Conservation (phyloP, 495 filamentous ascomycete species). For the Monascus purpureus region DNA sequence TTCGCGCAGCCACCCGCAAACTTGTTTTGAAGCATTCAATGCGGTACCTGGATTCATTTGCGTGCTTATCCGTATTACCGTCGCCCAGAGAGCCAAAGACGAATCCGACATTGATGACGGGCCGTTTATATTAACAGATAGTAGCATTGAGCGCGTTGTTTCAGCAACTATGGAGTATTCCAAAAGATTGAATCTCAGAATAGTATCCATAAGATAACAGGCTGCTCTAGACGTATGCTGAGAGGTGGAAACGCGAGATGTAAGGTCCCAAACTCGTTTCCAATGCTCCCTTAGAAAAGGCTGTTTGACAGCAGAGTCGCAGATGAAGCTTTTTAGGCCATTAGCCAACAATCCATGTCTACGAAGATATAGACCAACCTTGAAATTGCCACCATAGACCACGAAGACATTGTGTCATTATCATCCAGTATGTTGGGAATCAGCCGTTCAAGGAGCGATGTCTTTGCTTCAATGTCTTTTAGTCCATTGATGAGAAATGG, state of each 20-base stretch:
- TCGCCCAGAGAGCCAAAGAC: slow-evolving; percentile 58
- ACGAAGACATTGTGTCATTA: slow-evolving; percentile 37
- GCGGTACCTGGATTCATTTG: slow-evolving; percentile 46
- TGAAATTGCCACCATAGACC: slow-evolving; percentile 52
- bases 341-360: no score
- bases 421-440: slow-evolving; percentile 40
- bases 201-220: slow-evolving; percentile 55
- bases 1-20: slow-evolving; percentile 66
- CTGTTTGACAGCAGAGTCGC: slow-evolving; percentile 11
- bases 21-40: slow-evolving; percentile 48
- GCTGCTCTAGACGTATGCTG: slow-evolving; percentile 62
- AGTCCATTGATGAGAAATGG: slow-evolving; percentile 48
- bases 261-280: slow-evolving; percentile 63
- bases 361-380: slow-evolving; percentile 28
- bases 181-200: slow-evolving; percentile 50
- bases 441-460: slow-evolving; percentile 32
- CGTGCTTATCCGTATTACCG: slow-evolving; percentile 39
- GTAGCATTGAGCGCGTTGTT: slow-evolving; percentile 52
- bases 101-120: slow-evolving; percentile 70
- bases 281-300: slow-evolving; percentile 34
- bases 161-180: slow-evolving; percentile 47
- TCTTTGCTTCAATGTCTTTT: slow-evolving; percentile 25
- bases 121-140: slow-evolving; percentile 64
- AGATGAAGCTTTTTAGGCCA: slow-evolving; percentile 16
- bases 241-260: slow-evolving; percentile 54